Percentiles rank a stretch among this genome's conserved stretches.
Conservation (phyloP, 2,329 filamentous ascomycete species). For the Rhytidhysteron rufulum region DNA sequence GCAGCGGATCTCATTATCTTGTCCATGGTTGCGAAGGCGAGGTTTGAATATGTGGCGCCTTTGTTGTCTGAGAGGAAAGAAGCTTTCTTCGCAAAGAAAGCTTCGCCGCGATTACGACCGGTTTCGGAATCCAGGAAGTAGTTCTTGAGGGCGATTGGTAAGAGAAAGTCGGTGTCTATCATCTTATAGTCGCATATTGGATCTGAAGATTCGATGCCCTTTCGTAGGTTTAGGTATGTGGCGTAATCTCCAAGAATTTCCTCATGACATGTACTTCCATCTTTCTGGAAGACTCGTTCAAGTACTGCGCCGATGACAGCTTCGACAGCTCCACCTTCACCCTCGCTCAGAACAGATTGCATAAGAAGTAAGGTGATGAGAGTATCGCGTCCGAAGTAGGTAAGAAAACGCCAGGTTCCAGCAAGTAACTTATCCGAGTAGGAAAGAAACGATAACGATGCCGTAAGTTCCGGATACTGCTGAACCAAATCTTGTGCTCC, state of each 20-base stretch:
- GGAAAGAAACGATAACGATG: conserved; percentile 59
- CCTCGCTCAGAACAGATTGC: conserved; percentile 55
- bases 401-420: conserved; percentile 63
- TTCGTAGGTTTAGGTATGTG: conserved; percentile 55
- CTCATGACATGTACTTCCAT: conserved; percentile 62
- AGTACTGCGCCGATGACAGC: conserved; percentile 59
- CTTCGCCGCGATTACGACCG: conserved; percentile 36
- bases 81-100: conserved; percentile 43
- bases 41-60: conserved; percentile 51
- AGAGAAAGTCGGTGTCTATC: conserved; percentile 60
- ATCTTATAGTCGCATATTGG: conserved; percentile 58
- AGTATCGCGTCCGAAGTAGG: conserved; percentile 64
- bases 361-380: conserved; percentile 60
- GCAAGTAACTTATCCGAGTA: conserved; percentile 61
- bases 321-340: conserved; percentile 54
- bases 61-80: conserved; percentile 49
- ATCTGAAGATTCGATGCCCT: conserved; percentile 50
- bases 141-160: conserved; percentile 55
- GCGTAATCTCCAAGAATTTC: conserved; percentile 65
- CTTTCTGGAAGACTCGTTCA: conserved; percentile 57
- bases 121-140: conserved; percentile 53
- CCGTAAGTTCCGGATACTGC: conserved; percentile 45
- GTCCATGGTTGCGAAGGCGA: conserved; percentile 52
- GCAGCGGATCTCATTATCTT: conserved; percentile 56
- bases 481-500: conserved; percentile 45